These are phyloP conservation scores for Annona cherimola DNA, from an alignment of 164 flowering plant species.

Conservation along the genomic window DNA sequence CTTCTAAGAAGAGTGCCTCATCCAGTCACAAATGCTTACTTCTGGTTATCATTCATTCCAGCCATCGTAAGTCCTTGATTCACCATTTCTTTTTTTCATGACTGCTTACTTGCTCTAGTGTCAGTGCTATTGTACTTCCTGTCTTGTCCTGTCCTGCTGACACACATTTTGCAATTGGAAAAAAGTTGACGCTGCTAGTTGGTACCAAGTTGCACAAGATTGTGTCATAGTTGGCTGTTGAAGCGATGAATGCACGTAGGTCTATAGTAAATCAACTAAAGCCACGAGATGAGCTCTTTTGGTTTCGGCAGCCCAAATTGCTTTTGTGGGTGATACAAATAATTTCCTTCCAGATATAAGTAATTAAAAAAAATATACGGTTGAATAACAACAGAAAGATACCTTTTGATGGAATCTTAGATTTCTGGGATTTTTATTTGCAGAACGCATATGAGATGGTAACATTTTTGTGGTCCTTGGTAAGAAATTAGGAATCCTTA, in stretches of 20 bases:
- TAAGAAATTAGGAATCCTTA: too few relatives aligned
- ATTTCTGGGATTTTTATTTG: constrained; percentile 21
- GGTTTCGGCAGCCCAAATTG: constrained; percentile 79
- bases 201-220: constrained; percentile 81
- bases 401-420: background rate
- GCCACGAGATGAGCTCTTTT: constrained; percentile 83
- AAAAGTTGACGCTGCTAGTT: constrained; percentile 62
- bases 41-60: constrained; percentile 84
- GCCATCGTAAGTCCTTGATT: constrained; percentile 48
- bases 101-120: background rate
- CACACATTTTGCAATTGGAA: background rate
- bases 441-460: constrained; percentile 98
- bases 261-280: constrained; percentile 34
- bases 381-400: background rate
- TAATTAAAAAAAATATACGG: background rate
- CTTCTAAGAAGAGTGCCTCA: constrained; percentile 1
- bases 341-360: constrained; percentile 68
- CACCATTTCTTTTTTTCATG: constrained; percentile 1
- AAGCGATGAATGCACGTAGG: constrained; percentile 43
- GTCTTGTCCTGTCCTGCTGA: constrained; percentile 6
- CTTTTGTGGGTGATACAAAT: constrained; percentile 61
- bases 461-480: constrained; percentile 81
- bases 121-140: background rate
- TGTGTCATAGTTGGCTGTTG: constrained; percentile 76
- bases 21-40: constrained; percentile 70